Conservation (phyloP, 2,329 filamentous ascomycete species). For the Bertia moriformis region DNA sequence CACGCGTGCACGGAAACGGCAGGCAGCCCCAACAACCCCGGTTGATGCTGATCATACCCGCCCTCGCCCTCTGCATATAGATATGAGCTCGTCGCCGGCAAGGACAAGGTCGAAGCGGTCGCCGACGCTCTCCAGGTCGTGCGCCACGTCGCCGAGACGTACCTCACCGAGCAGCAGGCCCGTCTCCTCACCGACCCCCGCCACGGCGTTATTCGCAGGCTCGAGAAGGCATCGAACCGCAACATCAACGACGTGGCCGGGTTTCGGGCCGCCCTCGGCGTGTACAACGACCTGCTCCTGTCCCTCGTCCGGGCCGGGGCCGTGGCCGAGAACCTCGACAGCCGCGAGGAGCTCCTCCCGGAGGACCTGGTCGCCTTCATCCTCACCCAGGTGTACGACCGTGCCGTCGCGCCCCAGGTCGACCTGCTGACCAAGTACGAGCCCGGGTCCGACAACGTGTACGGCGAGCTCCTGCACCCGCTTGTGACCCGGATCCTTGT, state of each 20-base stretch:
- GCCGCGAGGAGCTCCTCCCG: conserved; percentile 53
- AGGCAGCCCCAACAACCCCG: conserved; percentile 5
- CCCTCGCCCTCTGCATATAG: conserved; percentile 19
- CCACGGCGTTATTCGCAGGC: conserved; percentile 59
- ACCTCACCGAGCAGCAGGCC: conserved; percentile 58
- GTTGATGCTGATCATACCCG: conserved; percentile 3
- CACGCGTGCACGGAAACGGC: conserved; percentile 14
- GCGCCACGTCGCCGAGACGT: conserved; percentile 57
- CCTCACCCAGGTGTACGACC: conserved; percentile 75
- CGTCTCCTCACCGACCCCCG: conserved; percentile 57
- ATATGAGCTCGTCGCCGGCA: conserved; percentile 64
- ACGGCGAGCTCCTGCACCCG: conserved; percentile 76
- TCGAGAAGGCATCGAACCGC: conserved; percentile 60
- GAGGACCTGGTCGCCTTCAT: conserved; percentile 61
- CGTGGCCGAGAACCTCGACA: conserved; percentile 58
- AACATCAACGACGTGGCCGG: conserved; percentile 48
- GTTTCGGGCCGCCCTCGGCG: conserved; percentile 58
- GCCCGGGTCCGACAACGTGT: conserved; percentile 82
- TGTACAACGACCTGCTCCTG: conserved; percentile 63
- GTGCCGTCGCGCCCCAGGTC: conserved; percentile 79
- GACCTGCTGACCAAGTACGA: conserved; percentile 74
- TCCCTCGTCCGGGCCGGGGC: conserved; percentile 54
- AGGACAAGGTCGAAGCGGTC: conserved; percentile 65
- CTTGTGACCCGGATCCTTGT: conserved; percentile 75
- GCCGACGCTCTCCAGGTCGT: conserved; percentile 61